Conservation (phyloP, 75 land plant genomes). For the Ceratopteris richardii region DNA sequence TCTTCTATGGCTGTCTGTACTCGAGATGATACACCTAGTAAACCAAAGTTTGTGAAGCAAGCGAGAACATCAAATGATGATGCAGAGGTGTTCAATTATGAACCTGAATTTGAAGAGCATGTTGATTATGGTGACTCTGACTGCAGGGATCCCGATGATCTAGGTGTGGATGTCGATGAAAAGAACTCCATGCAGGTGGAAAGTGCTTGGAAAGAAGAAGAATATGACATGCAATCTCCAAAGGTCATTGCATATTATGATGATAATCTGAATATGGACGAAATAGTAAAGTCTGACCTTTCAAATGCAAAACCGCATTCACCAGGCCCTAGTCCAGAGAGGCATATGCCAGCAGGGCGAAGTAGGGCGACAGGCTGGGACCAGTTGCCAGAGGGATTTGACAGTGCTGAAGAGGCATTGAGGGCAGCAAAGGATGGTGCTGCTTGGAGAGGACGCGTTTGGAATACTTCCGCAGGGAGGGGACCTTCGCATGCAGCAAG, state of each 20-base stretch:
- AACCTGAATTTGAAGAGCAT: constrained; percentile 4
- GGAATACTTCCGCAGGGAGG: constrained; percentile 1
- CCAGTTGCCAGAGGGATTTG: constrained; percentile 40
- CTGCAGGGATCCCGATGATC: background rate
- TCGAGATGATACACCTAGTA: background rate
- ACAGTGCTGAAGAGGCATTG: constrained; percentile 24
- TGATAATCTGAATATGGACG: background rate
- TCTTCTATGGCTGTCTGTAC: too few species aligned
- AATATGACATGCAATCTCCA: background rate
- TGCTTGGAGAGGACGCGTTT: constrained; percentile 6
- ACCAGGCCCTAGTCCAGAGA: constrained; percentile 6
- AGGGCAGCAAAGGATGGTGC: constrained; percentile 17
- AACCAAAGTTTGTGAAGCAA: background rate
- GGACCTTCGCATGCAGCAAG: background rate
- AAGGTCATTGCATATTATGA: background rate
- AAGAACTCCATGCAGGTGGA: background rate
- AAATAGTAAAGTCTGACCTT: background rate
- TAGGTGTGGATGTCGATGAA: background rate
- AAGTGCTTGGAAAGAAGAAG: background rate
- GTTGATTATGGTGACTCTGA: constrained; percentile 10
- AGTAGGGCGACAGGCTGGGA: constrained; percentile 52
- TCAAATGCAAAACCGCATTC: background rate
- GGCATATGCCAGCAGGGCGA: constrained; percentile 6
- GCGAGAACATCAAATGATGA: background rate
- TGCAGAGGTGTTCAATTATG: background rate